phyloP scores from a whole-genome alignment of 495 filamentous ascomycete species.

The Trichoderma asperelloides region DNA sequence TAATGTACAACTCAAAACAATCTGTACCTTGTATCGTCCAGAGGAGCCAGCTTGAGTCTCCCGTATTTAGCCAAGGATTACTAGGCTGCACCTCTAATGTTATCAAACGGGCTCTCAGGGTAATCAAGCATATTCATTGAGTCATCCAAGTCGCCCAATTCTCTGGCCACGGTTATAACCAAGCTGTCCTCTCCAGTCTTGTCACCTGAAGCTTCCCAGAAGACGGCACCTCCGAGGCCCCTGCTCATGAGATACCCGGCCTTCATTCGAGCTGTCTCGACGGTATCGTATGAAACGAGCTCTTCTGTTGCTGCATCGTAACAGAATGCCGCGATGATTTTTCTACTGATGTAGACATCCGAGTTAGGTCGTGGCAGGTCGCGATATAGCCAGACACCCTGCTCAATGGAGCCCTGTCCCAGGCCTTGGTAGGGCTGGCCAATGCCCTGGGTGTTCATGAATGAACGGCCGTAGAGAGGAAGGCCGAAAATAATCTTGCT shows the following conservation, averaged over 20 bases:
- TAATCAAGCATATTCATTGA: slow-evolving; percentile 53
- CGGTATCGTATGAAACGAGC: slow-evolving; percentile 72
- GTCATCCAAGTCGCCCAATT: slow-evolving; percentile 44
- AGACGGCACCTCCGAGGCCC: slow-evolving; percentile 74
- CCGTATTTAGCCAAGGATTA: not conserved
- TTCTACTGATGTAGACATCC: slow-evolving; percentile 36
- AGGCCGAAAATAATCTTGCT: slow-evolving; percentile 73
- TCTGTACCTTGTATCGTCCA: not conserved
- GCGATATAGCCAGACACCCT: slow-evolving; percentile 74
- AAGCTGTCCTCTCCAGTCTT: slow-evolving; percentile 50
- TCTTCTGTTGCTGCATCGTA: slow-evolving; percentile 49
- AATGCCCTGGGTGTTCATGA: slow-evolving; percentile 59
- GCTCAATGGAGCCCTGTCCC: slow-evolving; percentile 59
- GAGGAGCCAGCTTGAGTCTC: not conserved
- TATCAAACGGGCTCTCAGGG: slow-evolving; percentile 64
- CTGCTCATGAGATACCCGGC: slow-evolving; percentile 52
- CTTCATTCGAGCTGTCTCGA: slow-evolving; percentile 51
- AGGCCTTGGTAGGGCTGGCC: slow-evolving; percentile 59
- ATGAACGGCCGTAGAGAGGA: slow-evolving; percentile 79
- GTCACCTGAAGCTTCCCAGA: slow-evolving; percentile 83
- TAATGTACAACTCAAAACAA: not conserved
- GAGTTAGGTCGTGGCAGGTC: slow-evolving; percentile 45
- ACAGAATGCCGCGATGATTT: slow-evolving; percentile 56
- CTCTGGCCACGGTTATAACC: slow-evolving; percentile 51
- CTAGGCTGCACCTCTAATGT: slow-evolving; percentile 35